Conservation (phyloP, 331 rosid species). For the Quercus phellos region DNA sequence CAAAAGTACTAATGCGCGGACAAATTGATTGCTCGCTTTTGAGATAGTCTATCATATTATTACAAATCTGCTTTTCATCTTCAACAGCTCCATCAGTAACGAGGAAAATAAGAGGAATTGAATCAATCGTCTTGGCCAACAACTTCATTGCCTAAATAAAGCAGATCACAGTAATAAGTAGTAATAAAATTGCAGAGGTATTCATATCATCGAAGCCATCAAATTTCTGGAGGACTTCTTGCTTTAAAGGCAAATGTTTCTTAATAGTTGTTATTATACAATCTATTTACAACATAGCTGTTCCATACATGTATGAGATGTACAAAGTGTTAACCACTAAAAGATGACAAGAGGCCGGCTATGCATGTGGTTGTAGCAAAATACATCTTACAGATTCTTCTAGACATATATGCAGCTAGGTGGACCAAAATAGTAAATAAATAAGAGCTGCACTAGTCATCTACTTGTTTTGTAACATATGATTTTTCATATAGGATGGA, state of each 20-base stretch:
- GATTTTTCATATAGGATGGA: neutral
- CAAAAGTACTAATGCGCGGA: slow-evolving; percentile 78
- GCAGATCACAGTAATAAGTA: slow-evolving; percentile 9
- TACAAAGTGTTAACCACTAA: slow-evolving; percentile 5
- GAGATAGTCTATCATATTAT: slow-evolving; percentile 45
- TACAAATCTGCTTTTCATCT: slow-evolving; percentile 80
- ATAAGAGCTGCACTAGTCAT: neutral
- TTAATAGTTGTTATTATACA: neutral
- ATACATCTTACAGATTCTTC: slow-evolving; percentile 6
- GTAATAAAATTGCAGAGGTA: neutral
- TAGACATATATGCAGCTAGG: neutral
- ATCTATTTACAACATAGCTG: neutral
- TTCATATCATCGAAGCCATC: slow-evolving; percentile 8
- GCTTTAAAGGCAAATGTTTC: neutral
- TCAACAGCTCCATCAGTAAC: slow-evolving; percentile 85
- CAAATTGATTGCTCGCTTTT: slow-evolving; percentile 37
- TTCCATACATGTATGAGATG: neutral
- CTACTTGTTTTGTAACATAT: neutral
- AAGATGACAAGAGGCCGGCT: slow-evolving; percentile 5
- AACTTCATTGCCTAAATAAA: slow-evolving; percentile 74
- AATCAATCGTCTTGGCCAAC: slow-evolving; percentile 41
- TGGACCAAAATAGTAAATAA: neutral
- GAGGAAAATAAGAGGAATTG: slow-evolving; percentile 77
- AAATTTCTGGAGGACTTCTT: neutral
- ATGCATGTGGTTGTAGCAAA: neutral